Percentiles rank a stretch among this genome's conserved stretches.
Evolutionary conservation across 106 monocot genomes (phyloP).

Genomic region (Cymbidium sinense): DNA sequence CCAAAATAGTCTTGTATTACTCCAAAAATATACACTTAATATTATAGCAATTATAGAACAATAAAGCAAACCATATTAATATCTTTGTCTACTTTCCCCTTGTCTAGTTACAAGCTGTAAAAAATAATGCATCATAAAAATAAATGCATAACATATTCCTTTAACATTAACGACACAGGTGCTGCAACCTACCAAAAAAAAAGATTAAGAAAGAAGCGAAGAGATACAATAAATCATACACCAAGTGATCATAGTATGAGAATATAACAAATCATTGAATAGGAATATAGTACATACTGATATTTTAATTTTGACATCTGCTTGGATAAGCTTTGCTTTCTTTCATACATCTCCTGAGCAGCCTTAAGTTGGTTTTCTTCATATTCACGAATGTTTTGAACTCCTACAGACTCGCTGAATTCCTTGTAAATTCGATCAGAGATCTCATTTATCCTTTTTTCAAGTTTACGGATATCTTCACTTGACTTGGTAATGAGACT

Average conservation of each 20-base stretch:
- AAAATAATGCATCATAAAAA: no score
- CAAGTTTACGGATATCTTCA: constrained; percentile 54
- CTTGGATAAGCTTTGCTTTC: constrained; percentile 64
- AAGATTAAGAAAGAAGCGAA: background rate
- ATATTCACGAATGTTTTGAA: constrained; percentile 95
- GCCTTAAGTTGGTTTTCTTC: constrained; percentile 84
- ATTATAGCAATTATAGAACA: no score
- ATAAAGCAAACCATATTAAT: no score
- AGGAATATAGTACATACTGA: constrained; percentile 49
- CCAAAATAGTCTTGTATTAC: no score
- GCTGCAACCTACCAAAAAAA: background rate
- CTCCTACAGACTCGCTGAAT: constrained; percentile 88
- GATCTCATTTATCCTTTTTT: constrained; percentile 87
- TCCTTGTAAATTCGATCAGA: constrained; percentile 83
- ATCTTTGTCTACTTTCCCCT: no score
- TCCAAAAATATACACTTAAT: no score
- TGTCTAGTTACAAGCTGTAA: no score
- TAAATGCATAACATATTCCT: no score
- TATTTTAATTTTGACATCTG: constrained; percentile 98
- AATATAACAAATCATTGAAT: background rate
- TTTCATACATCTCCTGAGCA: constrained; percentile 79
- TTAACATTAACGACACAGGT: background rate
- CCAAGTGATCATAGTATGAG: background rate
- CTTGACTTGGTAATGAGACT: constrained; percentile 53
- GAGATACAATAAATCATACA: constrained; percentile 1